These are phyloP conservation scores for Umbilicus rupestris DNA, from an alignment of 164 flowering plant species.

Conservation along the genomic window DNA sequence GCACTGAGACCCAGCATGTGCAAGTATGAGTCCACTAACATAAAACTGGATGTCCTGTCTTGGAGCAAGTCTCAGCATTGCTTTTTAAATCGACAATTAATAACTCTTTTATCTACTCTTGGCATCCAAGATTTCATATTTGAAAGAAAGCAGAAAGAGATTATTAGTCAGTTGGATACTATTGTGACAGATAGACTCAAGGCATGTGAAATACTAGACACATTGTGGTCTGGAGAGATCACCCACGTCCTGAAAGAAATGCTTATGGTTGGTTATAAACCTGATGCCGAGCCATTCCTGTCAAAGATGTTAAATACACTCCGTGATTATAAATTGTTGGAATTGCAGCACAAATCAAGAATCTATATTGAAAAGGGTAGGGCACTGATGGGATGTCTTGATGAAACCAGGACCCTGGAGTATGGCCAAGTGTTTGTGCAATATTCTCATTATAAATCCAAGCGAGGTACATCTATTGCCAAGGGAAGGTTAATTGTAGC, in stretches of 20 bases:
- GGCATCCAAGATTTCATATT: constrained; percentile 56
- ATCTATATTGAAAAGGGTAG: constrained; percentile 19
- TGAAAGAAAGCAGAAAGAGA: constrained; percentile 56
- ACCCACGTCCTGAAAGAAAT: constrained; percentile 57
- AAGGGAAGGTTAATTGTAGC: constrained; percentile 64
- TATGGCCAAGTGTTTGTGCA: constrained; percentile 28
- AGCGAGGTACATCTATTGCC: constrained; percentile 17
- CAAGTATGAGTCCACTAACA: constrained; percentile 49
- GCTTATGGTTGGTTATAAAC: constrained; percentile 68
- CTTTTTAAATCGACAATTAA: constrained; percentile 69
- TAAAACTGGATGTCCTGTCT: constrained; percentile 57
- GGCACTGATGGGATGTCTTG: constrained; percentile 9
- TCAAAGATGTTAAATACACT: constrained; percentile 75
- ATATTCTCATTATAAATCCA: constrained; percentile 25
- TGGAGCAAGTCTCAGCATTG: constrained; percentile 75
- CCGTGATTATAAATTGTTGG: constrained; percentile 54
- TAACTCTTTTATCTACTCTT: constrained; percentile 74
- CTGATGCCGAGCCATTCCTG: constrained; percentile 72
- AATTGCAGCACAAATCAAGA: constrained; percentile 49
- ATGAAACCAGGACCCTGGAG: constrained; percentile 5
- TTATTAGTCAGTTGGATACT: constrained; percentile 42
- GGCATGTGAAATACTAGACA: constrained; percentile 54
- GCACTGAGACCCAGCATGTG: constrained; percentile 68
- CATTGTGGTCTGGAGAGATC: constrained; percentile 65
- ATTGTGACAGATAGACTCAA: constrained; percentile 42